A percentile compares a stretch with the other conserved stretches of the same genome.
phyloP scores from a whole-genome alignment of 2,329 filamentous ascomycete species.

The Calonectria multiphialidica region DNA sequence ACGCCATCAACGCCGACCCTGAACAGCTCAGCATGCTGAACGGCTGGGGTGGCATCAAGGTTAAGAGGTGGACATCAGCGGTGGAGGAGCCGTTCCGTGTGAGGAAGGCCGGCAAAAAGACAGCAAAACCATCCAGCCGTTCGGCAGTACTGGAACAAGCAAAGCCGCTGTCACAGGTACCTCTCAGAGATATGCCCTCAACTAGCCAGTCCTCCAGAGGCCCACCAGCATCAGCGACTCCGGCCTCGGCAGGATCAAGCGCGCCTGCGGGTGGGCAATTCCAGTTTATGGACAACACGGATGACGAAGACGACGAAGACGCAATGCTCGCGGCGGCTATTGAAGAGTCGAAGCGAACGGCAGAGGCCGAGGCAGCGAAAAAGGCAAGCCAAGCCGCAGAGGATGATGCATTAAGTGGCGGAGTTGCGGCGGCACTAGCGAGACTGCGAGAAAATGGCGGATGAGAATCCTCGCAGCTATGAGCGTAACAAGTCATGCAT shows the following conservation, averaged over 20 bases:
- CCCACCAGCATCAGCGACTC: conserved; percentile 31
- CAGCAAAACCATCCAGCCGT: conserved; percentile 42
- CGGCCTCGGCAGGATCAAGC: conserved; percentile 20
- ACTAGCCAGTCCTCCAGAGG: conserved; percentile 34
- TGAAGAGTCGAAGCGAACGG: conserved; percentile 58
- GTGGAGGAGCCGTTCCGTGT: conserved; percentile 89
- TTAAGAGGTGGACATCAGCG: conserved; percentile 84
- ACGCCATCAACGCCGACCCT: conserved; percentile 87
- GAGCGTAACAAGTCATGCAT: no score
- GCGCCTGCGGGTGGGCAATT: conserved; percentile 46
- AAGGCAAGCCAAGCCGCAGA: conserved; percentile 29
- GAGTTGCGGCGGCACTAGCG: conserved; percentile 72
- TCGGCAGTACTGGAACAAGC: conserved; percentile 52
- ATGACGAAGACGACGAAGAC: conserved; percentile 61
- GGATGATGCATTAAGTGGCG: conserved; percentile 63
- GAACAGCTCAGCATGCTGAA: conserved; percentile 88
- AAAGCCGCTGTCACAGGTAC: conserved; percentile 54
- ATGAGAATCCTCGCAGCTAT: conserved; percentile 20
- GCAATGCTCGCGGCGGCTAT: conserved; percentile 62
- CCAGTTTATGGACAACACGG: conserved; percentile 55
- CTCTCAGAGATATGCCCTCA: conserved; percentile 54
- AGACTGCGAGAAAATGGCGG: conserved; percentile 62
- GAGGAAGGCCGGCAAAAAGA: conserved; percentile 73
- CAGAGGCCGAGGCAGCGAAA: conserved; percentile 43
- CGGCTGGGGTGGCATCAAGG: conserved; percentile 97